Percentiles rank a stretch among this genome's conserved stretches.
Conservation (phyloP, 2,329 filamentous ascomycete species). For the Diplodia corticola region DNA sequence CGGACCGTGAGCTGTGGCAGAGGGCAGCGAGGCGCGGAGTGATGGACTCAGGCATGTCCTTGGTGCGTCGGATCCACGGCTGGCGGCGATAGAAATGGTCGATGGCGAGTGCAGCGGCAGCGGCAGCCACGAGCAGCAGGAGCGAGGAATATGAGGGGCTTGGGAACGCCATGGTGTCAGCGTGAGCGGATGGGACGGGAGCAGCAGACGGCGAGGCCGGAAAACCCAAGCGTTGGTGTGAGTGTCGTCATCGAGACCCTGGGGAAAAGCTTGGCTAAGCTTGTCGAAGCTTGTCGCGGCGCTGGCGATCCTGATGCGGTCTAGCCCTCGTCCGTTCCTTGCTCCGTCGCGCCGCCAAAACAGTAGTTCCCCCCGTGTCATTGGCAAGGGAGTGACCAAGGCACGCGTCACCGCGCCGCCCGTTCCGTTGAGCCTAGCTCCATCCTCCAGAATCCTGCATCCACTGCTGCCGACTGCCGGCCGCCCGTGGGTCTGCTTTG, state of each 20-base stretch:
- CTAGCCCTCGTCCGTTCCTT: not conserved
- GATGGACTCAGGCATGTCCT: conserved; percentile 27
- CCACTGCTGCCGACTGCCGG: not conserved
- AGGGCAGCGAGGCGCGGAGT: conserved; percentile 51
- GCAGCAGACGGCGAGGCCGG: no score
- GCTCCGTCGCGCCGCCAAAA: not conserved
- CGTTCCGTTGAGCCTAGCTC: no score
- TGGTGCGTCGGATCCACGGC: conserved; percentile 18
- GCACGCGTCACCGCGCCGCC: not conserved
- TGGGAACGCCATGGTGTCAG: not conserved
- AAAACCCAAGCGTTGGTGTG: not conserved
- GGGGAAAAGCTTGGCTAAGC: conserved; percentile 12
- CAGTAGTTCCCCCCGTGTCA: not conserved
- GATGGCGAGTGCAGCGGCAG: not conserved
- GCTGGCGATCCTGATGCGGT: no score
- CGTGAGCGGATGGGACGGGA: not conserved
- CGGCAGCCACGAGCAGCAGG: not conserved
- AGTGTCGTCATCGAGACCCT: not conserved
- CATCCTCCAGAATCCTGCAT: not conserved
- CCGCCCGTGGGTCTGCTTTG: not conserved
- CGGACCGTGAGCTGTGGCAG: conserved; percentile 63
- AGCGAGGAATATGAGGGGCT: not conserved
- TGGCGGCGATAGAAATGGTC: conserved; percentile 20
- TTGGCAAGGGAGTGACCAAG: not conserved
- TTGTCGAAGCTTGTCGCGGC: conserved; percentile 12